These are phyloP conservation scores for Rehmannia glutinosa DNA, from an alignment of 257 asterid genomes.

Conservation along the genomic window DNA sequence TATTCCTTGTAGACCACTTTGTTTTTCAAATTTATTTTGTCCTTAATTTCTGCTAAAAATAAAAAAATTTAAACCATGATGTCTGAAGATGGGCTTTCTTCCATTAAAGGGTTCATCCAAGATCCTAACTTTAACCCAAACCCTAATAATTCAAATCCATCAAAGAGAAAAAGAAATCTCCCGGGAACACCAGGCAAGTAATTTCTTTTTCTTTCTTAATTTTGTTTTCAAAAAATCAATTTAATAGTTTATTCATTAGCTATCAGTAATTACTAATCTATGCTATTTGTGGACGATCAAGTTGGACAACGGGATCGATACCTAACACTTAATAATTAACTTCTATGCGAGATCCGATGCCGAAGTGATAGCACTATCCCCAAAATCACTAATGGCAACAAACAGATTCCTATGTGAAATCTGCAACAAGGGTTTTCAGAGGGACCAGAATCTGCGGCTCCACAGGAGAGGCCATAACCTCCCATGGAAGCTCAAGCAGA, in stretches of 20 bases:
- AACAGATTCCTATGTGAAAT: slow-evolving; percentile 84
- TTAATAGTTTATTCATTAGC: too few species aligned
- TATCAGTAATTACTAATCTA: too few species aligned
- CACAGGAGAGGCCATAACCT: slow-evolving; percentile 90
- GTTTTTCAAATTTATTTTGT: neutral
- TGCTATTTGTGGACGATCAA: too few species aligned
- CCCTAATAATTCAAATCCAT: slow-evolving; percentile 47
- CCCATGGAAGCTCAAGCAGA: slow-evolving; percentile 91
- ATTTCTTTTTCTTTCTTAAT: slow-evolving; percentile 1
- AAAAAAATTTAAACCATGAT: slow-evolving; percentile 36
- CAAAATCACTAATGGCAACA: slow-evolving; percentile 87
- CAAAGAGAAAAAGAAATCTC: slow-evolving; percentile 75
- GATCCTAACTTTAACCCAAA: slow-evolving; percentile 46
- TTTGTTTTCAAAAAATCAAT: too few species aligned
- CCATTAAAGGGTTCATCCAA: slow-evolving; percentile 58
- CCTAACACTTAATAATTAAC: too few species aligned
- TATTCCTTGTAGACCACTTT: neutral
- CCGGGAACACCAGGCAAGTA: slow-evolving; percentile 81
- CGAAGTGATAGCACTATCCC: slow-evolving; percentile 85
- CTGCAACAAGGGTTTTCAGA: slow-evolving; percentile 95
- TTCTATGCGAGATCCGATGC: slow-evolving; percentile 88
- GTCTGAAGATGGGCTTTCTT: slow-evolving; percentile 64
- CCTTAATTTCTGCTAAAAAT: neutral
- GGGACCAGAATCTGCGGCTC: slow-evolving; percentile 89
- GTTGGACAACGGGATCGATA: too few species aligned